Evolutionary conservation across 176 grass and related monocot species (phyloP).

Genomic region (Calamus simplicifolius): DNA sequence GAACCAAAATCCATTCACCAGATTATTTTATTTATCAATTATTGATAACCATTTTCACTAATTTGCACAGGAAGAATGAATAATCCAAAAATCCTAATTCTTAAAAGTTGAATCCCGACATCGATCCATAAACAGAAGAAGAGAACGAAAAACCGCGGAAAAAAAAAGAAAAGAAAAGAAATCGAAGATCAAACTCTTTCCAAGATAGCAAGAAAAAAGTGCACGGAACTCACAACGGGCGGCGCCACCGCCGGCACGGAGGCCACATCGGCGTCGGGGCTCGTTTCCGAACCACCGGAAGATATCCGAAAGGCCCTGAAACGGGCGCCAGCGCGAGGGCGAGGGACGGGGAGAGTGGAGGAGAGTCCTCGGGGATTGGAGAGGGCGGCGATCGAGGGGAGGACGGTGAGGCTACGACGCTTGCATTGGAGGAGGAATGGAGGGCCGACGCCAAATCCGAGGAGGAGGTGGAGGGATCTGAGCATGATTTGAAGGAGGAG

Average conservation of each 20-base stretch:
- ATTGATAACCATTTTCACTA: too few relatives aligned
- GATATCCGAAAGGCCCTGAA: conserved; percentile 30
- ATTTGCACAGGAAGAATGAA: too few relatives aligned
- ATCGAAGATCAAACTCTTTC: too few relatives aligned
- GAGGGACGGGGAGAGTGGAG: conserved; percentile 7
- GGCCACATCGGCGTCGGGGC: conserved; percentile 10
- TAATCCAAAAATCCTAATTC: too few relatives aligned
- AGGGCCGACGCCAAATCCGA: not conserved
- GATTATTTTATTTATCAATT: too few relatives aligned
- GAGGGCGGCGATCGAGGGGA: conserved; percentile 17
- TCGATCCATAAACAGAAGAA: too few relatives aligned
- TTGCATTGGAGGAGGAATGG: not conserved
- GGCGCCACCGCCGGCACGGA: conserved; percentile 14
- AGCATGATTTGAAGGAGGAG: conserved; percentile 34
- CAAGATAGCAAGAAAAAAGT: not conserved
- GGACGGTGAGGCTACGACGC: conserved; percentile 19
- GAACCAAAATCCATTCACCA: too few relatives aligned
- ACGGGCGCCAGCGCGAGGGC: conserved; percentile 1
- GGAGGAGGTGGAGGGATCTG: conserved; percentile 62
- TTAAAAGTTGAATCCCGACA: too few relatives aligned
- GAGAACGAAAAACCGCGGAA: too few relatives aligned
- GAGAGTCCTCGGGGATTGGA: conserved; percentile 5
- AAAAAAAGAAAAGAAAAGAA: too few relatives aligned
- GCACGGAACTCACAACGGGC: conserved; percentile 30
- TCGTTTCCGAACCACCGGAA: conserved; percentile 23